phyloP scores from a whole-genome alignment of 768 basidiomycete species.

The Hydnum rufescens region DNA sequence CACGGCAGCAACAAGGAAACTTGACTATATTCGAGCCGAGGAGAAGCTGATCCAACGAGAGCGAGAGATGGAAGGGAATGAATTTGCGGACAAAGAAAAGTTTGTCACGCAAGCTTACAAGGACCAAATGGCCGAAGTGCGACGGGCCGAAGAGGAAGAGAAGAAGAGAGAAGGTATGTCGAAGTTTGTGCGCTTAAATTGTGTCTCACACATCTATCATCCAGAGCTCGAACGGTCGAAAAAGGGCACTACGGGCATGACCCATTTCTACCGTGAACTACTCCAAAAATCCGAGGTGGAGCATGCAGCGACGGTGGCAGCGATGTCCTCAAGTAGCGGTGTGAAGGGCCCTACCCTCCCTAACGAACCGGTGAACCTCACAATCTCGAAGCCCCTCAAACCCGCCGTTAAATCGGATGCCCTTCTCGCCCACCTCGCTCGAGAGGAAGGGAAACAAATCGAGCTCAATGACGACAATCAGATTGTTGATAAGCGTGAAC shows the following conservation, averaged over 20 bases:
- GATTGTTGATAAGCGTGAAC: conserved; percentile 86
- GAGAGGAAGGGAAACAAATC: conserved; percentile 59
- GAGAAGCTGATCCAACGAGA: conserved; percentile 95
- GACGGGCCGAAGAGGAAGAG: conserved; percentile 86
- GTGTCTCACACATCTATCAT: neutral
- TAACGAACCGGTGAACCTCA: conserved; percentile 38
- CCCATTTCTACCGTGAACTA: conserved; percentile 63
- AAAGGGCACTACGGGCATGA: conserved; percentile 62
- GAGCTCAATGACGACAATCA: conserved; percentile 96
- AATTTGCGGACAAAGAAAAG: conserved; percentile 86
- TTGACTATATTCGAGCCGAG: conserved; percentile 84
- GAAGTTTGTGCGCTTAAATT: neutral
- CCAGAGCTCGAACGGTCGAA: conserved; percentile 21
- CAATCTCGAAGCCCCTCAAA: conserved; percentile 48
- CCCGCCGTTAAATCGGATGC: conserved; percentile 33
- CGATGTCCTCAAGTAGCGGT: too few relatives aligned
- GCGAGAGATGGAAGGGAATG: conserved; percentile 79
- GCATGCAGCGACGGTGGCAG: conserved; percentile 76
- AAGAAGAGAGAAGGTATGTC: conserved; percentile 65
- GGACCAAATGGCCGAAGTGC: conserved; percentile 83
- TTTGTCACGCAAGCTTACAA: conserved; percentile 97
- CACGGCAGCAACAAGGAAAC: conserved; percentile 67
- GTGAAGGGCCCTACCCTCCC: conserved; percentile 5
- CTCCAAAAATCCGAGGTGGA: conserved; percentile 60
- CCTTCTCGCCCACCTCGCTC: conserved; percentile 50